Percentiles rank a stretch among this genome's conserved stretches.
phyloP scores from a whole-genome alignment of 805 yeast species.

The Kuraishia capsulata region DNA sequence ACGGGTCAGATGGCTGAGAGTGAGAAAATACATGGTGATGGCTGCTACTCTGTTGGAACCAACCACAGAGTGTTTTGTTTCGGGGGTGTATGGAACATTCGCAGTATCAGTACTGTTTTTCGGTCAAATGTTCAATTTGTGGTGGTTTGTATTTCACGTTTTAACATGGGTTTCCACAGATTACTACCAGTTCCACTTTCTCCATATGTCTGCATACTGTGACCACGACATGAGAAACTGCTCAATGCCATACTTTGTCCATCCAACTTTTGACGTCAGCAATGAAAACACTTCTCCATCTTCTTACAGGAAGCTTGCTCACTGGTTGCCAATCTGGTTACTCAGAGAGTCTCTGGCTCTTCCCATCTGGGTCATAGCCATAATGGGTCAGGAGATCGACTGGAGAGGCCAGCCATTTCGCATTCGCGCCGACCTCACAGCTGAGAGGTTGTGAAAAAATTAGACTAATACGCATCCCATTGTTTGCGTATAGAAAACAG shows the following conservation, averaged over 20 bases:
- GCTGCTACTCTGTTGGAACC: slow-evolving; percentile 84
- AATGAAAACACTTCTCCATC: background rate
- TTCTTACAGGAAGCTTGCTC: slow-evolving; percentile 1
- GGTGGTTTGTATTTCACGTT: slow-evolving; percentile 43
- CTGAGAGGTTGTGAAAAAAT: slow-evolving; percentile 30
- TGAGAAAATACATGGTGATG: slow-evolving; percentile 78
- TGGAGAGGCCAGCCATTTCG: slow-evolving; percentile 74
- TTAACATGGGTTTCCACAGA: slow-evolving; percentile 58
- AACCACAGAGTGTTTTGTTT: slow-evolving; percentile 66
- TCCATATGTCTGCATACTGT: slow-evolving; percentile 20
- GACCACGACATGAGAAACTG: slow-evolving; percentile 2
- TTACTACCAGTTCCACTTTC: slow-evolving; percentile 42
- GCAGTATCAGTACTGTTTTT: slow-evolving; percentile 41
- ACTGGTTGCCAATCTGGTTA: slow-evolving; percentile 46
- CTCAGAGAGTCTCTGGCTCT: slow-evolving; percentile 66
- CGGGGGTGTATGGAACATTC: slow-evolving; percentile 59
- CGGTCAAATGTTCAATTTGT: slow-evolving; percentile 20
- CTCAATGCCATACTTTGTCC: slow-evolving; percentile 10
- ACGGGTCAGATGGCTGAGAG: slow-evolving; percentile 78
- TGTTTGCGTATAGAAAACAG: no score
- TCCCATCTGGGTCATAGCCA: slow-evolving; percentile 78
- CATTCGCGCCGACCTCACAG: slow-evolving; percentile 66
- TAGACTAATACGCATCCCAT: background rate
- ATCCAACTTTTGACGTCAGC: slow-evolving; percentile 6
- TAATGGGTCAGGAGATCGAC: slow-evolving; percentile 67